Evolutionary conservation across 2,329 filamentous ascomycete species (phyloP).

Genomic region (Xenosphaeropsis pyriputrescens): DNA sequence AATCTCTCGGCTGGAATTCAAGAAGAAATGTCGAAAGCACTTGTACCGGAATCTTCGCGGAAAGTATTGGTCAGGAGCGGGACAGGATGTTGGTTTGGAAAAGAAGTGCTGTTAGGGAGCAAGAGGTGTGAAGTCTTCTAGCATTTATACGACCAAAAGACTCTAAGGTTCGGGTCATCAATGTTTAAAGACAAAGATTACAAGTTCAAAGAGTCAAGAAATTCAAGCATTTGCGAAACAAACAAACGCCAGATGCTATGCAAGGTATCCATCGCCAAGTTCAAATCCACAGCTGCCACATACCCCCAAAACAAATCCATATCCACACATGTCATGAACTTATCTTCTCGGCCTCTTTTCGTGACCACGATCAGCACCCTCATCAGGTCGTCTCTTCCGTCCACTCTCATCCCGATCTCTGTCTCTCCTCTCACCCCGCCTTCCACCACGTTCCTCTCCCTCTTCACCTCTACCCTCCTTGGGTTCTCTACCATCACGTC

Average conservation of each 20-base stretch:
- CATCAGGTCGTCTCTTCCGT: slow-evolving; percentile 16
- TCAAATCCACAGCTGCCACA: background rate
- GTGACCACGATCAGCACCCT: slow-evolving; percentile 1
- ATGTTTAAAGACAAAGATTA: too few relatives aligned
- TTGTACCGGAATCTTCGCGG: too few relatives aligned
- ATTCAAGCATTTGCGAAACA: too few relatives aligned
- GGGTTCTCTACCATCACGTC: slow-evolving; percentile 11
- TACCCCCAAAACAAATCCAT: background rate
- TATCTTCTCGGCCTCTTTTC: slow-evolving; percentile 2
- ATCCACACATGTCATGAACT: background rate
- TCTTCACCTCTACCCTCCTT: slow-evolving; percentile 14
- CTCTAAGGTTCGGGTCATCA: too few relatives aligned
- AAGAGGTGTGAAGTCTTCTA: too few relatives aligned
- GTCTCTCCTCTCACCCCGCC: slow-evolving; percentile 11
- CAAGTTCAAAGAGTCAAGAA: too few relatives aligned
- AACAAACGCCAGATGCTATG: background rate
- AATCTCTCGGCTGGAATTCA: too few relatives aligned
- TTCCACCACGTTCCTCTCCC: slow-evolving; percentile 8
- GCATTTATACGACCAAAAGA: too few relatives aligned
- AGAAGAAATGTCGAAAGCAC: too few relatives aligned
- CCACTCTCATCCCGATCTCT: slow-evolving; percentile 9
- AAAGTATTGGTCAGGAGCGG: too few relatives aligned
- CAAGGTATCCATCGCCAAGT: background rate
- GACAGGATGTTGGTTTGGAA: too few relatives aligned
- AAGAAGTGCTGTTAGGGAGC: too few relatives aligned